These are phyloP conservation scores for Tetraselmis striata DNA, from an alignment of 139 green algal genomes.

Conservation along the genomic window DNA sequence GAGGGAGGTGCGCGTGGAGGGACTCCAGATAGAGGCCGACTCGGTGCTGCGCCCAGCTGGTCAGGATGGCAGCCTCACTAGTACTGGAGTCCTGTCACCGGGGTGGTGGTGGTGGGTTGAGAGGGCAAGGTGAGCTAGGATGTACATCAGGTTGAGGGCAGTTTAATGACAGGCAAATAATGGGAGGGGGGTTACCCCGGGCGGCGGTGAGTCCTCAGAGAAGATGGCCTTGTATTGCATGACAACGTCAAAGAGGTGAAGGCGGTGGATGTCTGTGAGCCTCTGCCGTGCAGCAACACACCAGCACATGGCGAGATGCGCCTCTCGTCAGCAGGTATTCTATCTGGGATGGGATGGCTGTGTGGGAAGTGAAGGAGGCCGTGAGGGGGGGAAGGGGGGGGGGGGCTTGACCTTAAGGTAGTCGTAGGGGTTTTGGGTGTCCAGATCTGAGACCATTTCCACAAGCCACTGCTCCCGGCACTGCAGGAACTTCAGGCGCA, in stretches of 20 bases:
- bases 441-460: slow-evolving; percentile 69
- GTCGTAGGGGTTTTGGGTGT: slow-evolving; percentile 62
- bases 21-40: slow-evolving; percentile 51
- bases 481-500: slow-evolving; percentile 79
- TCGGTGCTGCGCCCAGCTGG: slow-evolving; percentile 74
- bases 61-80: slow-evolving; percentile 53
- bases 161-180: background rate
- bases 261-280: slow-evolving; percentile 89
- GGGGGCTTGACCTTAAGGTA: slow-evolving; percentile 20
- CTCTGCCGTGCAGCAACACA: slow-evolving; percentile 24
- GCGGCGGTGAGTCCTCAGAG: slow-evolving; percentile 50
- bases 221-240: slow-evolving; percentile 99
- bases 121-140: background rate
- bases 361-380: background rate
- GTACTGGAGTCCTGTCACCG: background rate
- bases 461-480: slow-evolving; percentile 65
- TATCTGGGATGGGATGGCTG: background rate
- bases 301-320: background rate
- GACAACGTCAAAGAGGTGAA: slow-evolving; percentile 97
- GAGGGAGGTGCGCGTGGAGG: slow-evolving; percentile 51
- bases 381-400: background rate
- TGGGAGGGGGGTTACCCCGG: background rate
- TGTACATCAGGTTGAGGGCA: background rate
- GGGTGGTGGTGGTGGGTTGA: too few species aligned
- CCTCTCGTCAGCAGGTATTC: background rate